Evolutionary conservation across 2,329 filamentous ascomycete genomes (phyloP), one percentile per base, ranked within the genome.

Genomic region (Cytospora schulzeri): DNA sequence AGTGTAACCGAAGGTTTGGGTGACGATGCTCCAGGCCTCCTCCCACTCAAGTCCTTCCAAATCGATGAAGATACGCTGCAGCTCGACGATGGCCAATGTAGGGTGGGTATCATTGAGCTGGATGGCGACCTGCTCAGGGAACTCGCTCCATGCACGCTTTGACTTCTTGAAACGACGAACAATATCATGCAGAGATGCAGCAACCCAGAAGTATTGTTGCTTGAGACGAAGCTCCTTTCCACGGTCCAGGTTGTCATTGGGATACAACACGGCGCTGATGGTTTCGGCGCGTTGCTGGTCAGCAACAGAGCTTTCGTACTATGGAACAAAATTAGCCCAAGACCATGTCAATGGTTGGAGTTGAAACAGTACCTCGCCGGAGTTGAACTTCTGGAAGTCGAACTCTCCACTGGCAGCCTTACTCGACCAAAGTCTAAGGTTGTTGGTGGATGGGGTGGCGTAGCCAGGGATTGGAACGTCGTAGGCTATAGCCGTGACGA

Each of bases 131-230:
- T 97, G 93, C 57, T 96, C 94, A 53, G 94, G 85, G 79, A 99
- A 99, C 73, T 96, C 91, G 69, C 80, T 89, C 95, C 95, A 99
- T 9, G 90, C 81, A 68, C 94, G 89, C 81, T 92, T 93, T 22
- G 92, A 88, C 85, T 98, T 99, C 84, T 98, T 99, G 88, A 98
- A 99, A 65, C 95, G 89, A 65, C 95, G 91, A 66, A 99, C 91
- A 74, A 99, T 99, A 73, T 99, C 95, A 74, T 92, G 92, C 4
- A 99, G 85, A 19, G 95, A 99, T 19, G 95, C 95, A 60, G 95
- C 93, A 73, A 97, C 96, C 95, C 95, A 99, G 81, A 99, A 99
- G 84, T 99, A 99, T 77, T 99, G 95, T 78, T 99, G 95, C 85
- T 99, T 99, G 77, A 99, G 80, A 61, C 95, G 92, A 68, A 99